Conservation (phyloP, 1,139 yeast species). For the Suhomyces bokatorum region DNA sequence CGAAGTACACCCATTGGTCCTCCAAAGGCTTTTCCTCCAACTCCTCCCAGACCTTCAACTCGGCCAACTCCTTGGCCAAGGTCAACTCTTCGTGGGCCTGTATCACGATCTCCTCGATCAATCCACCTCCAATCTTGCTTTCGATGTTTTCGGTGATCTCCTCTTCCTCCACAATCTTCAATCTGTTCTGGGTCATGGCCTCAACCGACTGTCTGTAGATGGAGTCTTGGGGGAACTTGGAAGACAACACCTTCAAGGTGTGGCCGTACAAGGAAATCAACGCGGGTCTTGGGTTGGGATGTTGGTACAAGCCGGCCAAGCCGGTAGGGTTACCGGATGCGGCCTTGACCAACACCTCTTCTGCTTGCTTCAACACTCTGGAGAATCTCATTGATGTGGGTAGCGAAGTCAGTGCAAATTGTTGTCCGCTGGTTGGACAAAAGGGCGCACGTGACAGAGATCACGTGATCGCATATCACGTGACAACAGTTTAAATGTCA, state of each 20-base stretch:
- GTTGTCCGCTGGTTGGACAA: conserved; percentile 15
- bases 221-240: conserved; percentile 66
- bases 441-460: conserved; percentile 9
- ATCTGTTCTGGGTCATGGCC: conserved; percentile 68
- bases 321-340: conserved; percentile 78
- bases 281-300: conserved; percentile 85
- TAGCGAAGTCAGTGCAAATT: conserved; percentile 8
- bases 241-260: conserved; percentile 59
- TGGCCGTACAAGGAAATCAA: conserved; percentile 68
- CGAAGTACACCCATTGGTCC: conserved; percentile 73
- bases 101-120: conserved; percentile 77
- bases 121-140: conserved; percentile 74
- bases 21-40: conserved; percentile 69
- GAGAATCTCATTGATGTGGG: conserved; percentile 40
- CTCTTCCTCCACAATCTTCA: conserved; percentile 61
- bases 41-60: conserved; percentile 67
- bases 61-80: conserved; percentile 67
- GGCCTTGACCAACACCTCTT: conserved; percentile 65
- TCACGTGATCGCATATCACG: neutral
- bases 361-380: conserved; percentile 49
- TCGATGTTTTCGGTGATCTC: conserved; percentile 72
- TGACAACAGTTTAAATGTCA: too few relatives aligned
- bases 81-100: conserved; percentile 83
- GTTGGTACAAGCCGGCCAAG: conserved; percentile 72
- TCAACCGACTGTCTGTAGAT: conserved; percentile 78